phyloP scores from a whole-genome alignment of 192 early-diverging fungal genomes.

The Coemansia sp. region DNA sequence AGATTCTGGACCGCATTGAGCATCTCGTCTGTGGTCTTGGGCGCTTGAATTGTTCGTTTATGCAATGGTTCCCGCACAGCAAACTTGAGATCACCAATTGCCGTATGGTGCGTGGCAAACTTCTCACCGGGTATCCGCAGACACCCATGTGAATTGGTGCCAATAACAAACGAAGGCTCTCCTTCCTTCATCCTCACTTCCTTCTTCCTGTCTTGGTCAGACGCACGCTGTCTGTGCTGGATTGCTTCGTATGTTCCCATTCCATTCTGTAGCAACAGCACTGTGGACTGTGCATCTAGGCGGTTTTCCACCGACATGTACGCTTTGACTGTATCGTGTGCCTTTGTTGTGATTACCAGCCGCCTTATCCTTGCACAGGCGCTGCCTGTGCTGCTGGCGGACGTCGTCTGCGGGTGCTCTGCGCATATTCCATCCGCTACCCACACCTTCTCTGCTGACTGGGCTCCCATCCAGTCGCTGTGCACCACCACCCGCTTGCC shows the following conservation, averaged over 20 bases:
- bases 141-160: conserved; percentile 62
- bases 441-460: conserved; percentile 43
- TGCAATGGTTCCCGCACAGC: conserved; percentile 31
- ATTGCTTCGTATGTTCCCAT: conserved; percentile 64
- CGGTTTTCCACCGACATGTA: conserved; percentile 54
- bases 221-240: conserved; percentile 25
- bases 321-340: conserved; percentile 61
- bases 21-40: conserved; percentile 22
- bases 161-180: conserved; percentile 54
- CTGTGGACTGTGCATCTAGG: conserved; percentile 52
- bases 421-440: conserved; percentile 39
- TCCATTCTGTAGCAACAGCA: conserved; percentile 70
- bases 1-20: conserved; percentile 28
- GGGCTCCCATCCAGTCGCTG: conserved; percentile 34
- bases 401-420: conserved; percentile 25
- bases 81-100: conserved; percentile 56
- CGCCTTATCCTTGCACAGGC: conserved; percentile 40
- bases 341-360: conserved; percentile 67
- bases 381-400: conserved; percentile 15
- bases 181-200: background rate
- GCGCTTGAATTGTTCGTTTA: conserved; percentile 9
- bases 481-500: conserved; percentile 26
- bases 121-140: conserved; percentile 42
- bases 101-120: conserved; percentile 61
- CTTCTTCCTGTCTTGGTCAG: conserved; percentile 17